Evolutionary conservation across 306 rosid genomes (phyloP).

Genomic region (Senna tora): DNA sequence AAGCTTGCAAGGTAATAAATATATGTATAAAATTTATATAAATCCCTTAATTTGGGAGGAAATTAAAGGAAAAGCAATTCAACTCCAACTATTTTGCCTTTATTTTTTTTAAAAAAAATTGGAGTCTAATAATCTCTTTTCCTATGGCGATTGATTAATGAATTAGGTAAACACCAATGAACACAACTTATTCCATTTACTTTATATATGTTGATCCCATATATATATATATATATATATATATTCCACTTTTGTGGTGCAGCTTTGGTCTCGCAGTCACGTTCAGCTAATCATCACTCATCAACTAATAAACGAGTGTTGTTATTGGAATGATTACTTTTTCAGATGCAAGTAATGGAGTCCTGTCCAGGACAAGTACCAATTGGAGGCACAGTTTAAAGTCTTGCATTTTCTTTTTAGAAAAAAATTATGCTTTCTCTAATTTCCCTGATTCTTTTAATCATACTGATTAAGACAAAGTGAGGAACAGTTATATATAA

Average conservation of each 20-base stretch:
- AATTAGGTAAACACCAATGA: neutral
- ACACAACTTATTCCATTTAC: constrained; percentile 37
- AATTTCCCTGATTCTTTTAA: constrained; percentile 24
- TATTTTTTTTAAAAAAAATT: neutral
- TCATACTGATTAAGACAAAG: constrained; percentile 32
- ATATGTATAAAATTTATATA: neutral
- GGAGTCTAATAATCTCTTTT: neutral
- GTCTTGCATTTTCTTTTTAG: neutral
- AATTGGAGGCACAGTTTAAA: constrained; percentile 3
- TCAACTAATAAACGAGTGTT: constrained; percentile 28
- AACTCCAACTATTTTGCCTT: too few species aligned
- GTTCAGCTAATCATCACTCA: constrained; percentile 44
- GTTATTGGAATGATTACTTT: constrained; percentile 35
- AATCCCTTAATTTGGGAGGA: neutral
- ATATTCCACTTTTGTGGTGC: constrained; percentile 39
- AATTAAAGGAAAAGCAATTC: neutral
- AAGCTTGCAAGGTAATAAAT: too few species aligned
- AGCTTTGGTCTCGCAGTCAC: constrained; percentile 30
- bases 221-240: too few species aligned
- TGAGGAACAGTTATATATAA: constrained; percentile 21
- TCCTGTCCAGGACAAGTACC: constrained; percentile 31
- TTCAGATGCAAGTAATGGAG: constrained; percentile 37
- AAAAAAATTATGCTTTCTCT: neutral
- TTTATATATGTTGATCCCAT: constrained; percentile 41
- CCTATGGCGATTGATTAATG: neutral